Evolutionary conservation across 129 eudicot species (phyloP).

Genomic region (Rutidosis leptorrhynchoides): DNA sequence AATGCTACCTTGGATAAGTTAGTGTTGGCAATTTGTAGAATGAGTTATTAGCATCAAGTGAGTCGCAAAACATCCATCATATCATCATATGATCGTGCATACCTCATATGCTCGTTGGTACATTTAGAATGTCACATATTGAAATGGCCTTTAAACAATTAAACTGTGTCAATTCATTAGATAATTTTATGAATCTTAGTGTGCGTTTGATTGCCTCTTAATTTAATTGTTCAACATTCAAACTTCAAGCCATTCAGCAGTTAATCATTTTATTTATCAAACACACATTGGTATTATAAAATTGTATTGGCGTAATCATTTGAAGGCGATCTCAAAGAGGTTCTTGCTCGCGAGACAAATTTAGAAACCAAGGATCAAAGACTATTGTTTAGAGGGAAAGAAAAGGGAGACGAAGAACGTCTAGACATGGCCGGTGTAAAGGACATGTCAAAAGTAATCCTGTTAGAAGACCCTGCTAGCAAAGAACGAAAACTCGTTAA

Average conservation of each 20-base stretch:
- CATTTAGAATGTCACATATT: not conserved
- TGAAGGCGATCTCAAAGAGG: constrained; percentile 49
- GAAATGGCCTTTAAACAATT: constrained; percentile 8
- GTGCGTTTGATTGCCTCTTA: too few species aligned
- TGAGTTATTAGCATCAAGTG: not conserved
- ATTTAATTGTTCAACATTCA: too few species aligned
- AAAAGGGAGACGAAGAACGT: constrained; percentile 48
- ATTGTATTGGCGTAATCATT: not conserved
- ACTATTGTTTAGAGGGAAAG: constrained; percentile 56
- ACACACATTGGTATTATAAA: too few species aligned
- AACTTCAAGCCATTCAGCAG: too few species aligned
- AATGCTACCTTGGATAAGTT: not conserved
- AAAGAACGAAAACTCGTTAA: constrained; percentile 47
- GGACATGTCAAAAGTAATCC: constrained; percentile 59
- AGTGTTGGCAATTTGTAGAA: not conserved
- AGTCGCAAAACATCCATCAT: not conserved
- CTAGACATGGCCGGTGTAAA: constrained; percentile 54
- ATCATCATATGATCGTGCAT: not conserved
- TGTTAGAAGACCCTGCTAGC: constrained; percentile 72
- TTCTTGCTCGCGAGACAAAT: constrained; percentile 41
- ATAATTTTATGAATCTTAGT: not conserved
- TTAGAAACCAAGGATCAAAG: constrained; percentile 55
- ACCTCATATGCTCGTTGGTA: not conserved
- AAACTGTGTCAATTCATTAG: not conserved
- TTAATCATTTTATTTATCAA: too few species aligned